Base-by-base conservation (phyloP, 164 flowering plant genomes). In the Hamamelis virginiana region DNA sequence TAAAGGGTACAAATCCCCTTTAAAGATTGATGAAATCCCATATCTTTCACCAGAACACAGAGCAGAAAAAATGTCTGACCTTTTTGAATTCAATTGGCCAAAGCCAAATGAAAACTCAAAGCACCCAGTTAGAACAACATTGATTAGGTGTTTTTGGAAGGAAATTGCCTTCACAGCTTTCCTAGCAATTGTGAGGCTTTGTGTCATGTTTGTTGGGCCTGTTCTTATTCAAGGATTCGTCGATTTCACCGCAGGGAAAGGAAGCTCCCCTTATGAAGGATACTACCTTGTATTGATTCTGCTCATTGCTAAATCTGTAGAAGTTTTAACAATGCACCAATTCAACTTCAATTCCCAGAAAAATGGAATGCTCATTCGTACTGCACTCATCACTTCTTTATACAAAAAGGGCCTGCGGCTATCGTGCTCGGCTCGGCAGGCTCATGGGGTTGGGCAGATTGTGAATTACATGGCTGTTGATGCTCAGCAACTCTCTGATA, bases 401-500 rank as follows among this genome's bases (percentile, higher is more conserved):
- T 96, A 96, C 83, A 84, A 74, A 78, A 96, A 96, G 74, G 99
- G 98, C 1, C 76, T 96, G 61, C 84, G 85, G 64, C 79, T 96
- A 14, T 78, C 98, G 0, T 80, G 91, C 76, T 89, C 99, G 0
- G 89, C 97, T 12, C 72, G 98, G n/a, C 99, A 96, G 67, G 82
- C 80, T 43, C 99, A 96, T 57, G 98, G 98, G 5, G 82, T 90
- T 1, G 99, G 99, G 4, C 95, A 91, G 76, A 95, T 95, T 28
- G 99, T 95, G 44, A 95, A 95, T 62, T 92, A 90, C 81, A 95
- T 95, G 99, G 97, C 96, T 8, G 96, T 95, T 0, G 99, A 95
- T 78, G 96, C 97, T 4, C 99, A 95, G 59, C 97, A 91, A 70
- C 91, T 95, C 12, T 91, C 98, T 15, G 97, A 95, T 73, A 90